These are phyloP conservation scores for Coemansia sp. DNA, from an alignment of 192 early-diverging fungal species.

Conservation along the genomic window DNA sequence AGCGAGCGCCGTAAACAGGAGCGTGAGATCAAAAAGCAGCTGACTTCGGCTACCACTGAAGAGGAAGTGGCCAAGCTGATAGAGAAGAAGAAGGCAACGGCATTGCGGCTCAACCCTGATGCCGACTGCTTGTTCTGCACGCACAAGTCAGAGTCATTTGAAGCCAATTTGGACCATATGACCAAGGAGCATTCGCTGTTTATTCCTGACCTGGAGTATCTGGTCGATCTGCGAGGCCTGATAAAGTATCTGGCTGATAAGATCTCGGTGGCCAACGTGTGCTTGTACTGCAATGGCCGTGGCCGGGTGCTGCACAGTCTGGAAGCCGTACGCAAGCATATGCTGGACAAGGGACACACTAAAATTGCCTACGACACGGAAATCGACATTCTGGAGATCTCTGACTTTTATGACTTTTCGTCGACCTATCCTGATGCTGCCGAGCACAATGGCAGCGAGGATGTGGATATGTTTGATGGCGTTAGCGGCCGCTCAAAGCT, in stretches of 20 bases:
- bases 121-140: constrained; percentile 93
- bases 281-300: constrained; percentile 92
- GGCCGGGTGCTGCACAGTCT: constrained; percentile 77
- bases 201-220: constrained; percentile 93
- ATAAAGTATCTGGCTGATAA: constrained; percentile 93
- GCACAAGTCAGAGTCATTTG: constrained; percentile 61
- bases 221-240: constrained; percentile 84
- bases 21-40: constrained; percentile 44
- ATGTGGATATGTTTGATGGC: constrained; percentile 17
- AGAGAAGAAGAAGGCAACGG: constrained; percentile 76
- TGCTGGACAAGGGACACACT: constrained; percentile 94
- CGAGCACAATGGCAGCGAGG: constrained; percentile 31
- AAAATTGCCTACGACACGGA: constrained; percentile 96
- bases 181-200: constrained; percentile 86
- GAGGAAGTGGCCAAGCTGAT: constrained; percentile 69
- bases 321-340: constrained; percentile 93
- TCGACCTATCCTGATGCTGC: constrained; percentile 74
- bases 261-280: constrained; percentile 91
- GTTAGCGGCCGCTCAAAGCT: constrained; percentile 27
- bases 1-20: constrained; percentile 32
- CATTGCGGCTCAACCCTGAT: constrained; percentile 63
- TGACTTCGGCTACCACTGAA: constrained; percentile 55
- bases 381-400: constrained; percentile 84
- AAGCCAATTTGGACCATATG: constrained; percentile 90
- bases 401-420: constrained; percentile 95